Evolutionary conservation across 2,329 filamentous ascomycete species (phyloP), one percentile per base, ranked within the genome.

Genomic region (Xylariaceae sp.): DNA sequence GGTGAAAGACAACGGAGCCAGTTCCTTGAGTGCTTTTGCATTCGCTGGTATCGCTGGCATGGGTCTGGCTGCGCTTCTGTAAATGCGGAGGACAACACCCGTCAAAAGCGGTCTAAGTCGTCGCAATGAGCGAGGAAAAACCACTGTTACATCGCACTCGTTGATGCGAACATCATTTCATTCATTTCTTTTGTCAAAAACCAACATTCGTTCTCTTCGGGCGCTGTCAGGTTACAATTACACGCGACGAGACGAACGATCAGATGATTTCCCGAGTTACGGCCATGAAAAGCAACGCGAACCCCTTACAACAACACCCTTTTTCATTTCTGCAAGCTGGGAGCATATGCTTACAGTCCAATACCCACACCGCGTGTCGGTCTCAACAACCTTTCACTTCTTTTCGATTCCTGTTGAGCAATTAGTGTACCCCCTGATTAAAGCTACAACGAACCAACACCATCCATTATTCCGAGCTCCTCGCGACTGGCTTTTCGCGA

Each of bases 1-100:
- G 47, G 70, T 73, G 51, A 74, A 75, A 60, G 69, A 69, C 56
- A 78, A 72, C 66, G 78, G 76, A 61, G 80, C 73, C n/a, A 69
- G 73, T 23, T 73, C 74, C 18, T 71, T 83, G 48, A 73, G 76
- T 49, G 76, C 76, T 13, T 67, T 82, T 10, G 78, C 77, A 39
- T 66, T 81, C 45, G 79, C 77, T n/a, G 81, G 78, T 55, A 67
- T 82, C 51, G 77, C 77, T 49, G 81, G 80, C 56, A 76, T 82
- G 65, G 68, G 80, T n/a, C 75, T 75, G 51, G 77, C 77, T 13
- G 79, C 76, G n/a, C 63, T 85, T 59, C 72, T 85, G 69, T 85
- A 82, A 76, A 59, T 51, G 53, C 41, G 2, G 5, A 30, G 10
- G 44, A 58, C 34, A 50, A 61, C 57, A 41, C 41, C 57, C 45